Base-by-base conservation (phyloP, 2,329 filamentous ascomycete genomes). In the Cladophialophora yegresii region DNA sequence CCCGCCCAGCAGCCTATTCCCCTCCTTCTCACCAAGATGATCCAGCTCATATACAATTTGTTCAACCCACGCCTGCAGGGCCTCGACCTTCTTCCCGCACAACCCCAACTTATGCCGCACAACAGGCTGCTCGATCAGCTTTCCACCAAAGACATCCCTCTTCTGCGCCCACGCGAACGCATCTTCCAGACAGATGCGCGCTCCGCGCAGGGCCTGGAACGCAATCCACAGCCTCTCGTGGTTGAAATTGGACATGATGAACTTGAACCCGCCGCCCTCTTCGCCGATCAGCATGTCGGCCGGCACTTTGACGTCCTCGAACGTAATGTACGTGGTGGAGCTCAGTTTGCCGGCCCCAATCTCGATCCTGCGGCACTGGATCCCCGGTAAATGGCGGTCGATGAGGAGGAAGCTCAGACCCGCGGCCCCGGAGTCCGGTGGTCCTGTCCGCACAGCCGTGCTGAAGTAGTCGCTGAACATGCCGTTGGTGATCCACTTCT, bases 211-310 rank as follows among this genome's bases (percentile, higher is more conserved):
- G 0, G 84, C 83, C 0, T 84, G 83, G 16, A 91, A 84, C 0
- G 85, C 80, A 66, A 92, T 89, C 13, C 81, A 82, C 13, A 92
- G 79, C 0, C 89, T 83, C 75, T 92, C 89, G 74, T 92, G 89
- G 77, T 92, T 92, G 83, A 92, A 92, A 77, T 91, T 90, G 60
- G 85, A 87, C 87, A 89, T 89, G 72, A 89, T 85, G 72, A 89
- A 89, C 62, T 80, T 82, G 88, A 92, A 91, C 5, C 89, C 89
- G 70, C 83, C 78, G 7, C 88, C 88, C 74, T 91, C 89, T 20
- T 80, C 69, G 3, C 89, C 89, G 61, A 92, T 84, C 5, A 92
- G 76, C 72, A 92, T 91, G 71, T 84, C 83, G 0, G 85, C 82
- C 0, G 89, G 88, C 0, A 92, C 89, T 63, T 85, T 82, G 22